Evolutionary conservation across 192 early-diverging fungal species (phyloP), one percentile per base, ranked within the genome.

Genomic region (Backusella psychrophila): DNA sequence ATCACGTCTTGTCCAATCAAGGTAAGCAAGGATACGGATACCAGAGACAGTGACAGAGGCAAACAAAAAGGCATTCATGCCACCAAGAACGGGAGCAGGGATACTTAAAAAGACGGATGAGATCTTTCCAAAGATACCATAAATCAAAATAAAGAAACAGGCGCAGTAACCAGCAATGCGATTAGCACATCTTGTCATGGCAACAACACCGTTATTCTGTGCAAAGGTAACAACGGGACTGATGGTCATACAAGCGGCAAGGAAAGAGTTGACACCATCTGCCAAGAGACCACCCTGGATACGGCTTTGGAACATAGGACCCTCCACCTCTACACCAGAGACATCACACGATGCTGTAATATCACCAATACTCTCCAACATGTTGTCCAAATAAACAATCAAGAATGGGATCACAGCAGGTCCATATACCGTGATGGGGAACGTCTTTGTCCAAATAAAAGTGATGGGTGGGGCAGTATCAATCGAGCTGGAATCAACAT

Each of bases 151-250:
- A n/a, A 84, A 86, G 7, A 80, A 29, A 75, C 85, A 86, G 38
- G 83, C 84, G 66, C 83, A 78, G 75, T 86, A 84, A 65, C 87
- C 87, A n/a, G 87, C 87, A 12, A 78, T 68, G 1, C 85, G 53
- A 52, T 82, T 84, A 15, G 85, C 85, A 52, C 85, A 86, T 33
- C 86, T 77, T 6, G 87, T 86, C 29, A 88, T 44, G 15, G 87
- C 87, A 75, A 88, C 86, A 38, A 88, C 83, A 38, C 87, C 87
- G 31, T 88, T 88, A 59, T 88, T 88, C 53, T 88, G 87, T 14
- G 87, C 81, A 85, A 88, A 88, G 15, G 85, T 86, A 33, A 85
- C 83, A 56, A 88, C 71, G 41, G 87, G 87, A 53, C 77, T 84
- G 75, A 84, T 86, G 33, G 87, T 88, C 77, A 88, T 85, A 36